Evolutionary conservation across 345 rosid genomes (phyloP), one percentile per base, ranked within the genome.

Genomic region (Syzygium jambos): DNA sequence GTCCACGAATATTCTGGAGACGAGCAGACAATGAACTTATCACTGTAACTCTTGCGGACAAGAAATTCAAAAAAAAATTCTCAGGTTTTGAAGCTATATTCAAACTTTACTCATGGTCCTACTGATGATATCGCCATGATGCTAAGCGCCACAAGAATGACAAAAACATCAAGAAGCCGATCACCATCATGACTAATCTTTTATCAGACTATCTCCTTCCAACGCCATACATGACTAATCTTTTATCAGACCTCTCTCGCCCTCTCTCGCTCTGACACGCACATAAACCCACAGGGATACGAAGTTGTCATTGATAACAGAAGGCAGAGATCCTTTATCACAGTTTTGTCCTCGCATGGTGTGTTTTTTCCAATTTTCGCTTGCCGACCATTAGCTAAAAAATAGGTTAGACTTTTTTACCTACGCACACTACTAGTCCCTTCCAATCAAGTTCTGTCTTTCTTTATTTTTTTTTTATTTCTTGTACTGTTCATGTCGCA

Each of bases 241-340:
- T 19, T 84, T 51, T 41, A 52, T 52, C 43, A 84, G 43, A 53
- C 23, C 34, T 84, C 23, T 51, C 55, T 22, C 17, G 49, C 54
- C 46, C 84, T 77, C 9, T 68, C 86, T 57, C 92, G 23, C 49
- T 85, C 51, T 59, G 86, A 80, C 85, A 53, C 86, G 13, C 87
- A 59, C 85, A 43, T 34, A 85, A 63, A 52, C 85, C 77, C 78
- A 88, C 91, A 91, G 90, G 86, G 92, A 91, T 87, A 88, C 91
- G 90, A 90, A 91, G 91, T 87, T 89, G 92, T 92, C 93, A 93
- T 93, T 63, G 90, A 86, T 57, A 85, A 84, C 94, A 91, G 92
- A 80, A 85, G 91, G 87, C 93, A 92, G 89, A 92, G 90, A 91
- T 88, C 89, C 91, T 91, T 91, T 88, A 68, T 88, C 86, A 78